Evolutionary conservation across 73 alveolate species (phyloP).

Genomic region (Uronychia setigera): DNA sequence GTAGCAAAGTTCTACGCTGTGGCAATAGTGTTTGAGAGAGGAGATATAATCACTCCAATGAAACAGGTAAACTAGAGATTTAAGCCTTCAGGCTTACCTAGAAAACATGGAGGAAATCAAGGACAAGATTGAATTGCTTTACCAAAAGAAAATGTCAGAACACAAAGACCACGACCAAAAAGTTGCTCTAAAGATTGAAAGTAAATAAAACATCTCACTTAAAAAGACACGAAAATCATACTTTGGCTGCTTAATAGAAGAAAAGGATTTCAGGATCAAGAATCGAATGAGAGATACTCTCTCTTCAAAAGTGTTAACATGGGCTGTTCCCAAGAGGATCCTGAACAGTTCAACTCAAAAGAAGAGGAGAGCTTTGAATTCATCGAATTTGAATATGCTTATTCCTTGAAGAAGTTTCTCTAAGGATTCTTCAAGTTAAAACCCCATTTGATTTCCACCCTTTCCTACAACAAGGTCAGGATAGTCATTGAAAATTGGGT

Average conservation of each 20-base stretch:
- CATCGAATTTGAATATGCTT: conserved; percentile 43
- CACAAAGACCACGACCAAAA: too few species aligned
- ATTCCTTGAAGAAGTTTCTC: conserved; percentile 20
- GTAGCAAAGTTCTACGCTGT: background rate
- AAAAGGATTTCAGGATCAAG: background rate
- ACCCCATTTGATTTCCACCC: conserved; percentile 38
- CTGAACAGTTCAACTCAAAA: too few species aligned
- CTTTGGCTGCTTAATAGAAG: conserved; percentile 52
- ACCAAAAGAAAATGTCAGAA: too few species aligned
- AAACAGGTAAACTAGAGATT: too few species aligned
- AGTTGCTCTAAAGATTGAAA: too few species aligned
- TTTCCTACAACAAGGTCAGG: conserved; percentile 47
- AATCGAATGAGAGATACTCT: conserved; percentile 6
- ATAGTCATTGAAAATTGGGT: conserved; percentile 52
- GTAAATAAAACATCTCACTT: too few species aligned
- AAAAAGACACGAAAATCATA: conserved; percentile 47
- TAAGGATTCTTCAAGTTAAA: conserved; percentile 50
- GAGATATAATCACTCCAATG: conserved; percentile 46
- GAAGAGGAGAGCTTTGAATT: background rate
- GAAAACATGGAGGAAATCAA: too few species aligned
- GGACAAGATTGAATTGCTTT: too few species aligned
- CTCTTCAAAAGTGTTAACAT: too few species aligned
- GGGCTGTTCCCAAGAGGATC: too few species aligned
- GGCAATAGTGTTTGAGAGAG: conserved; percentile 27
- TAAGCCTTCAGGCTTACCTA: too few species aligned